Percentiles rank a stretch among this genome's conserved stretches.
phyloP scores from a whole-genome alignment of 257 asterid species.

The Lithospermum erythrorhizon region DNA sequence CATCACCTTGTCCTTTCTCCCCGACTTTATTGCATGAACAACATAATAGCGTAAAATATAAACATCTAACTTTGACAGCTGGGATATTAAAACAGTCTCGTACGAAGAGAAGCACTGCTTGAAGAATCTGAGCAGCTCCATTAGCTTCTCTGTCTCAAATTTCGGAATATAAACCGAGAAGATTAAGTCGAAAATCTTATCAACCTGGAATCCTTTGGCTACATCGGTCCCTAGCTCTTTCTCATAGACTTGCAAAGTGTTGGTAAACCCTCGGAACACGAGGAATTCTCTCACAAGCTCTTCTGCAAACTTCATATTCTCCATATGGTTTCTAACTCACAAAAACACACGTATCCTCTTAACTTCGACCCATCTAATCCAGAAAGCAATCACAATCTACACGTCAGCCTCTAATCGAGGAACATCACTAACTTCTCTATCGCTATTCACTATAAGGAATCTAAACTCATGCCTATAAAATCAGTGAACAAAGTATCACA shows the following conservation, averaged over 20 bases:
- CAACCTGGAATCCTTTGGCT: constrained; percentile 75
- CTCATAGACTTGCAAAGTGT: constrained; percentile 60
- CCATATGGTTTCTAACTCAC: constrained; percentile 31
- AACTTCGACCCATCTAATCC: no score
- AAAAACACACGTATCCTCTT: not conserved
- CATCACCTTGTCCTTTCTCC: constrained; percentile 58
- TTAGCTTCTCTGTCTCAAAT: constrained; percentile 54
- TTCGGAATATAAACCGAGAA: constrained; percentile 74
- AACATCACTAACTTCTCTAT: no score
- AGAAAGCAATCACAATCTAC: not conserved
- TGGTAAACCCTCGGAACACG: constrained; percentile 79
- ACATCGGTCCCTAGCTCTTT: constrained; percentile 78
- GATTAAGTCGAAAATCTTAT: constrained; percentile 70
- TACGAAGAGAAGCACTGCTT: constrained; percentile 54
- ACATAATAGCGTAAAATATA: constrained; percentile 70
- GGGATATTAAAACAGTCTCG: constrained; percentile 32
- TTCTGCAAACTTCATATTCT: constrained; percentile 72
- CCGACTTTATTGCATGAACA: constrained; percentile 53
- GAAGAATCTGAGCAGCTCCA: constrained; percentile 59
- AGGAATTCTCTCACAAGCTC: constrained; percentile 82
- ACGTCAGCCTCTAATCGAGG: not conserved
- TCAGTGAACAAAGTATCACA: no score
- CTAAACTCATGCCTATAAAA: not conserved
- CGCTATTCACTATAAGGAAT: no score
- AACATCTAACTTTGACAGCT: constrained; percentile 43